Percentiles rank a stretch among this genome's conserved stretches.
These are phyloP conservation scores for Cenchrus fungigraminus DNA, from an alignment of 176 grass and related monocot genomes.

Conservation along the genomic window DNA sequence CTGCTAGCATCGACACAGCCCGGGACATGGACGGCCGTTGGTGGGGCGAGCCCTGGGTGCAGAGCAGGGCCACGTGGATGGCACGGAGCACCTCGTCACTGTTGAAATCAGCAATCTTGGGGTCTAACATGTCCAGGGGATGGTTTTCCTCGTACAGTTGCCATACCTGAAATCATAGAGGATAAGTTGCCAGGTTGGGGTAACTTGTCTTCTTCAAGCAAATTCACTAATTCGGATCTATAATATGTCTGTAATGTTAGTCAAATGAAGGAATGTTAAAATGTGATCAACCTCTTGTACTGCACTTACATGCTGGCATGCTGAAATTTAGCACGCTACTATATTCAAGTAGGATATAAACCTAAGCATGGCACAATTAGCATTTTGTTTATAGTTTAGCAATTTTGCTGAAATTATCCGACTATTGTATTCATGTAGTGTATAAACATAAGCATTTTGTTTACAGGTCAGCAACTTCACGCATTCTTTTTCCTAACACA, in stretches of 20 bases:
- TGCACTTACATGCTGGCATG: not conserved
- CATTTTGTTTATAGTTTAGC: not conserved
- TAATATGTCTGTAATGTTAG: not conserved
- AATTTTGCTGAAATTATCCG: not conserved
- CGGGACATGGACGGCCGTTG: constrained; percentile 78
- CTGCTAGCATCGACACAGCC: constrained; percentile 68
- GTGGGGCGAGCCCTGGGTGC: constrained; percentile 69
- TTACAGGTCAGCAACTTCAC: not conserved
- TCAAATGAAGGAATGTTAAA: not conserved
- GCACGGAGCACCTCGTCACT: constrained; percentile 48
- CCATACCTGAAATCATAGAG: constrained; percentile 60
- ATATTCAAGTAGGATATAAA: not conserved
- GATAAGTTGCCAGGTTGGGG: not conserved
- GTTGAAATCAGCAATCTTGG: constrained; percentile 45
- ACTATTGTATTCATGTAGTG: not conserved
- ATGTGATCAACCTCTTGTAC: not conserved
- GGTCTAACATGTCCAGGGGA: constrained; percentile 62
- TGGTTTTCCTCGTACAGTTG: constrained; percentile 59
- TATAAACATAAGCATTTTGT: not conserved
- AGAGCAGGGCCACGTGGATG: constrained; percentile 68
- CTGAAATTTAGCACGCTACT: not conserved
- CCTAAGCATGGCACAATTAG: not conserved
- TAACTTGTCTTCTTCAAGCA: not conserved
- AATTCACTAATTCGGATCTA: not conserved
- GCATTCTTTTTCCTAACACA: not conserved